Percentiles rank a stretch among this genome's conserved stretches.
Conservation (phyloP, 2,329 filamentous ascomycete genomes). For the Colletotrichum falcatum region DNA sequence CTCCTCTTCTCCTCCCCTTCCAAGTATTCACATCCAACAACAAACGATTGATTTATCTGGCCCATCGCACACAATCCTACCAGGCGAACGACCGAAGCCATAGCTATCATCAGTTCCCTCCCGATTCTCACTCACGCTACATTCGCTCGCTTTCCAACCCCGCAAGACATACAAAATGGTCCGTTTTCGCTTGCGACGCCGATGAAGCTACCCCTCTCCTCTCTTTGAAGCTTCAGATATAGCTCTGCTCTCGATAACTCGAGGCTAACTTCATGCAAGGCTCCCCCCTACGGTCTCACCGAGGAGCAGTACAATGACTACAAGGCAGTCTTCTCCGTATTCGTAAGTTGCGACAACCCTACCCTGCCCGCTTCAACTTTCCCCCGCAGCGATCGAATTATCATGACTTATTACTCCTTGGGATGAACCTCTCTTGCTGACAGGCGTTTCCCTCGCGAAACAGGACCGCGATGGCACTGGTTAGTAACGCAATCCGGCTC, state of each 20-base stretch:
- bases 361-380: not conserved
- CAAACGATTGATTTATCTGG: slow-evolving; percentile 2
- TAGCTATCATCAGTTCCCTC: not conserved
- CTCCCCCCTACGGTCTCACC: slow-evolving; percentile 38
- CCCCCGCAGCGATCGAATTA: slow-evolving; percentile 4
- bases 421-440: slow-evolving; percentile 39
- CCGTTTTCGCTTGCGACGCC: slow-evolving; percentile 14
- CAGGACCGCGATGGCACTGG: slow-evolving; percentile 43
- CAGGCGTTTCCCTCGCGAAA: slow-evolving; percentile 8
- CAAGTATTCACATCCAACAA: slow-evolving; percentile 6
- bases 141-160: slow-evolving; percentile 1
- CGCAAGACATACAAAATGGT: slow-evolving; percentile 38
- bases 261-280: slow-evolving; percentile 24
- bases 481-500: slow-evolving; percentile 23
- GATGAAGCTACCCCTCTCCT: slow-evolving; percentile 8
- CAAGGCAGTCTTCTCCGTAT: slow-evolving; percentile 42
- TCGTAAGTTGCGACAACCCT: slow-evolving; percentile 37
- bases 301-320: slow-evolving; percentile 40
- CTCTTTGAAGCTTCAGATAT: slow-evolving; percentile 5
- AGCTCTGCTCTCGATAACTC: slow-evolving; percentile 7
- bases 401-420: slow-evolving; percentile 4
- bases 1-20: slow-evolving; percentile 5
- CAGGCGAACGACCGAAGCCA: not conserved
- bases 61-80: slow-evolving; percentile 3
- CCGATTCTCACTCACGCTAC: slow-evolving; percentile 4